Evolutionary conservation across 768 basidiomycete species (phyloP).

Genomic region (Lyophyllum atratum): DNA sequence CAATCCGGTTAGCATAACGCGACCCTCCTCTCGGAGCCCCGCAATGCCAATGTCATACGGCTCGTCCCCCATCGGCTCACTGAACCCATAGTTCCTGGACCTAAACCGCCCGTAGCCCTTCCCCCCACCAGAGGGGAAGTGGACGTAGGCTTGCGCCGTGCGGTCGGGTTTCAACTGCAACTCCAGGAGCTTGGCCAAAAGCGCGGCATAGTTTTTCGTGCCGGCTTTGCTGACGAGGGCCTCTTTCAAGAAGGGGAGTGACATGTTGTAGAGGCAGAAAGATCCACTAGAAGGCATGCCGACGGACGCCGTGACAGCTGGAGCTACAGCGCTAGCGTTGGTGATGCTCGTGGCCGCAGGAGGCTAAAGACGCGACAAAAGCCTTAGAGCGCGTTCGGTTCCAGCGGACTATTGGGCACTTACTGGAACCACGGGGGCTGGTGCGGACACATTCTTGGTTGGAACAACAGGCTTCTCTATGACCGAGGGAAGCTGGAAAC

Average conservation of each 20-base stretch:
- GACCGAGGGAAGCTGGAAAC: neutral
- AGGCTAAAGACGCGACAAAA: neutral
- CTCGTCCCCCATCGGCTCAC: constrained; percentile 8
- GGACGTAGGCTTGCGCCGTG: constrained; percentile 8
- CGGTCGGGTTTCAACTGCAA: constrained; percentile 4
- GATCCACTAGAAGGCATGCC: neutral
- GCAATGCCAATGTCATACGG: constrained; percentile 10
- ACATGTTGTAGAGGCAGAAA: constrained; percentile 8
- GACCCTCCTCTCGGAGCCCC: neutral
- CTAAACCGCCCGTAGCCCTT: neutral
- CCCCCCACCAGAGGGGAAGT: neutral
- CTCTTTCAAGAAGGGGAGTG: neutral
- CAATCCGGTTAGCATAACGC: neutral
- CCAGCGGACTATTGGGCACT: neutral
- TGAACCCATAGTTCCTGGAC: neutral
- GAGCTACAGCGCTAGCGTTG: neutral
- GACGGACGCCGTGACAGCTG: neutral
- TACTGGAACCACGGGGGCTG: neutral
- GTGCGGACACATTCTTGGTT: neutral
- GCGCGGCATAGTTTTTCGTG: constrained; percentile 6
- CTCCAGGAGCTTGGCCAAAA: neutral
- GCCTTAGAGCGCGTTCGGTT: neutral
- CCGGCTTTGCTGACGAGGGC: constrained; percentile 1
- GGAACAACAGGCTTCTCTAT: neutral
- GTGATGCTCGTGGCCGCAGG: neutral